Evolutionary conservation across 2,329 filamentous ascomycete genomes (phyloP).

Genomic region (Alternaria arborescens): DNA sequence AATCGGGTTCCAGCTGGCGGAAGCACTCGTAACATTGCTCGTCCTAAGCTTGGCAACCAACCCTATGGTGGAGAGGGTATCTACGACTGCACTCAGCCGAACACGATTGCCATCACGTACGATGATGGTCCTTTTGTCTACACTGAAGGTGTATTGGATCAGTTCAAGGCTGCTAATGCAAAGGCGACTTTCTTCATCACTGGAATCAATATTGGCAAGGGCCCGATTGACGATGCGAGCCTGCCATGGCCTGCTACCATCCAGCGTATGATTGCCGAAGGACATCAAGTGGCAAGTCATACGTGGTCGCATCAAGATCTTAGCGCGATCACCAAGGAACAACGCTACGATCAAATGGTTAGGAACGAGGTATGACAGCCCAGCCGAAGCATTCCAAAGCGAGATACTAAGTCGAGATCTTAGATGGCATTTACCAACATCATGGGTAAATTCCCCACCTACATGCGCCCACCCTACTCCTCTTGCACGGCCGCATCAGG

Average conservation of each 20-base stretch:
- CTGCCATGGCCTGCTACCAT: conserved; percentile 59
- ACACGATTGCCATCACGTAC: conserved; percentile 71
- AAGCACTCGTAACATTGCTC: conserved; percentile 61
- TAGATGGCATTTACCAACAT: conserved; percentile 63
- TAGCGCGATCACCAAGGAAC: conserved; percentile 52
- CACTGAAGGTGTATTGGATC: conserved; percentile 68
- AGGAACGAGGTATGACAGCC: conserved; percentile 53
- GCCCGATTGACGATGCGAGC: conserved; percentile 60
- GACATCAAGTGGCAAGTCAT: conserved; percentile 69
- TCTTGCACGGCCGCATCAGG: conserved; percentile 53
- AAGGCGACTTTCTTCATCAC: conserved; percentile 75
- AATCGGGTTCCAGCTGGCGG: conserved; percentile 63
- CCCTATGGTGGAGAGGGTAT: conserved; percentile 67
- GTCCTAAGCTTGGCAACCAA: conserved; percentile 63
- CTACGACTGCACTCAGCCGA: conserved; percentile 60
- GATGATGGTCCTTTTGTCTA: conserved; percentile 72
- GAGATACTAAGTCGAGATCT: background rate
- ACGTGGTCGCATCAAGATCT: conserved; percentile 64
- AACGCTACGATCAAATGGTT: conserved; percentile 60
- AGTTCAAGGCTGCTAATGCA: conserved; percentile 64
- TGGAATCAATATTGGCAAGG: conserved; percentile 64
- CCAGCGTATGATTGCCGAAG: conserved; percentile 61
- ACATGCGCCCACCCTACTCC: conserved; percentile 61
- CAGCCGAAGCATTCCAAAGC: background rate
- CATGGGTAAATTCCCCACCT: conserved; percentile 63